Evolutionary conservation across 805 yeast genomes (phyloP).

Genomic region (Barnettozyma pratensis): DNA sequence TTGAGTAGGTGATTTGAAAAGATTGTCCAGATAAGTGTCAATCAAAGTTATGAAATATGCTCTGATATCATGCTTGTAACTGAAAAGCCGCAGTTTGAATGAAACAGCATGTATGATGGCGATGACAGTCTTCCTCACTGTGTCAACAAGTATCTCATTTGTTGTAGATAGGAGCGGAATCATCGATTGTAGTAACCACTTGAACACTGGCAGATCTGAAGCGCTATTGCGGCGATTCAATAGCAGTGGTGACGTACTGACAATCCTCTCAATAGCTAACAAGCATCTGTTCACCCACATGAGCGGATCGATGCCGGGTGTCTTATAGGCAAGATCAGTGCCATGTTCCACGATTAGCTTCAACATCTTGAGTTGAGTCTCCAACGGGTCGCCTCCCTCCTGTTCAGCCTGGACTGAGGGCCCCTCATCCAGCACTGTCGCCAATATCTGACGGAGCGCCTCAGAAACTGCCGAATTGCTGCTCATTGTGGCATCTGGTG

Average conservation of each 20-base stretch:
- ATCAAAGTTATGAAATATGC: conserved; percentile 11
- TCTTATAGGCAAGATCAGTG: conserved; percentile 9
- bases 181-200: conserved; percentile 20
- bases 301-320: conserved; percentile 1
- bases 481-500: background rate
- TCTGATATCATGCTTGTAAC: conserved; percentile 18
- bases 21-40: conserved; percentile 8
- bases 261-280: conserved; percentile 19
- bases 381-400: conserved; percentile 14
- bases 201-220: conserved; percentile 8
- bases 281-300: conserved; percentile 19
- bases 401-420: background rate
- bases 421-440: background rate
- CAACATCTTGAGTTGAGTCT: conserved; percentile 16
- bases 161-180: conserved; percentile 13
- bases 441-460: conserved; percentile 16
- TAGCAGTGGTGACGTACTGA: conserved; percentile 17
- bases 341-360: conserved; percentile 21
- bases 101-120: conserved; percentile 19
- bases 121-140: conserved; percentile 18
- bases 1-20: conserved; percentile 13
- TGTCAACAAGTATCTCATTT: conserved; percentile 11
- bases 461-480: conserved; percentile 1
- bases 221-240: conserved; percentile 13
- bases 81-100: conserved; percentile 16